These are phyloP conservation scores for Phytophthora brassicae DNA, from an alignment of 352 stramenopile species.

Conservation along the genomic window DNA sequence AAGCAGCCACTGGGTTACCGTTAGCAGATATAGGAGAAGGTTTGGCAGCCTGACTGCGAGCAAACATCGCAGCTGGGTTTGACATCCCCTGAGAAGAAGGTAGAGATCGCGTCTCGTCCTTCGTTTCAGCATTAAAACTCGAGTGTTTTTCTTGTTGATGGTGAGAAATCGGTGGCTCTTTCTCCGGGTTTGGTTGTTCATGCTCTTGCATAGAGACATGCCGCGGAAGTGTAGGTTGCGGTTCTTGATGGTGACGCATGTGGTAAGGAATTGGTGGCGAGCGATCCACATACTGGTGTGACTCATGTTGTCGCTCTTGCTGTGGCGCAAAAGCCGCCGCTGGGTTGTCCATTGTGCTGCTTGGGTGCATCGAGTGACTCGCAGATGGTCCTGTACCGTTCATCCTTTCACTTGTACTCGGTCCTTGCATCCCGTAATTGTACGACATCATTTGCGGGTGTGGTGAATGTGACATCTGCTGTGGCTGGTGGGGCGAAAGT, in stretches of 20 bases:
- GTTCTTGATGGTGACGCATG: constrained; percentile 23
- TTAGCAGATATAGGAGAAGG: constrained; percentile 7
- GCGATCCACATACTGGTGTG: constrained; percentile 29
- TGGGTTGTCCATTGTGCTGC: constrained; percentile 33
- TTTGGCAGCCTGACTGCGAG: constrained; percentile 43
- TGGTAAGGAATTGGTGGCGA: constrained; percentile 18
- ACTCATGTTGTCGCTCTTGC: constrained; percentile 30
- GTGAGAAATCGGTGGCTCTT: constrained; percentile 27
- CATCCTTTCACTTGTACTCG: constrained; percentile 22
- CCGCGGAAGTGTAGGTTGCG: constrained; percentile 6
- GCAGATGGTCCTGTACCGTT: constrained; percentile 14
- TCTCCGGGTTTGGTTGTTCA: constrained; percentile 32
- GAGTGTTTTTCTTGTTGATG: constrained; percentile 23
- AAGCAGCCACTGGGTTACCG: constrained; percentile 53
- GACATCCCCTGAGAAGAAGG: constrained; percentile 20
- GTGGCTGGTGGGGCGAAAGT: constrained; percentile 34
- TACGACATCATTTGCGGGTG: constrained; percentile 52
- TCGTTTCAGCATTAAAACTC: constrained; percentile 4
- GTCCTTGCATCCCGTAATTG: constrained; percentile 30
- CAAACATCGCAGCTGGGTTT: constrained; percentile 68
- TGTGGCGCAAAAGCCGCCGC: constrained; percentile 47
- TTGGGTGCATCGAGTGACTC: constrained; percentile 22
- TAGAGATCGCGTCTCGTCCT: constrained; percentile 14
- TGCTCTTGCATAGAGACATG: constrained; percentile 26
- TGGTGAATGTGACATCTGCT: constrained; percentile 38